A percentile compares a stretch with the other conserved stretches of the same genome.
These are phyloP conservation scores for Penicillium frequentans DNA, from an alignment of 2,329 filamentous ascomycete genomes.

Conservation along the genomic window DNA sequence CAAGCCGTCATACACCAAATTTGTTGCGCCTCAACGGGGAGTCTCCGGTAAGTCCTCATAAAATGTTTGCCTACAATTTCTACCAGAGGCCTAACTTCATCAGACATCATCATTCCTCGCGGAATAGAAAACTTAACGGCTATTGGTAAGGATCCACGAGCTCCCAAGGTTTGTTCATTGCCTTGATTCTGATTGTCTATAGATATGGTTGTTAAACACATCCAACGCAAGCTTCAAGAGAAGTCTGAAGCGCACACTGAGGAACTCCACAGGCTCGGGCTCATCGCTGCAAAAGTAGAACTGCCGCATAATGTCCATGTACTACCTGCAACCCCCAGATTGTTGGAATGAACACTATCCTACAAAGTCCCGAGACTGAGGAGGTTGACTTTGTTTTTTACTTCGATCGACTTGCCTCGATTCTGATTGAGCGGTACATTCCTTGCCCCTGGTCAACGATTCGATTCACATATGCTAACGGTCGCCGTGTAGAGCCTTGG, in stretches of 20 bases:
- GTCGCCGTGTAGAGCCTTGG: conserved; percentile 61
- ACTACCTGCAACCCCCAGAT: conserved; percentile 77
- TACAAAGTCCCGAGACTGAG: conserved; percentile 75
- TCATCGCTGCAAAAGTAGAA: conserved; percentile 68
- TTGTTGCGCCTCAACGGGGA: conserved; percentile 86
- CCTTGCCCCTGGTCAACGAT: not conserved
- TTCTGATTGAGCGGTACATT: conserved; percentile 70
- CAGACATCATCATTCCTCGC: conserved; percentile 89
- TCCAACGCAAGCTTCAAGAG: conserved; percentile 79
- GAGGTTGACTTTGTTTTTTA: conserved; percentile 97
- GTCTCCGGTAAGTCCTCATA: conserved; percentile 63
- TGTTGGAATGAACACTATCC: conserved; percentile 83
- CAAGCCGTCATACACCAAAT: conserved; percentile 95
- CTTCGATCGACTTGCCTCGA: conserved; percentile 83
- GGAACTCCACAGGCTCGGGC: conserved; percentile 73
- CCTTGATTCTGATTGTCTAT: conserved; percentile 8
- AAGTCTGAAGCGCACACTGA: conserved; percentile 83
- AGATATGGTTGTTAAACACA: conserved; percentile 93
- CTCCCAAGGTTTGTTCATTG: not conserved
- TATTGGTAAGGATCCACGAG: conserved; percentile 51
- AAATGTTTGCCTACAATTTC: not conserved
- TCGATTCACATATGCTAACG: not conserved
- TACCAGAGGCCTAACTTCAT: not conserved
- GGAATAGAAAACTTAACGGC: conserved; percentile 94
- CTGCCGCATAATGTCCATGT: conserved; percentile 74